These are phyloP conservation scores for Gymnopus androsaceus DNA, from an alignment of 1,284 basidiomycete species.

Conservation along the genomic window DNA sequence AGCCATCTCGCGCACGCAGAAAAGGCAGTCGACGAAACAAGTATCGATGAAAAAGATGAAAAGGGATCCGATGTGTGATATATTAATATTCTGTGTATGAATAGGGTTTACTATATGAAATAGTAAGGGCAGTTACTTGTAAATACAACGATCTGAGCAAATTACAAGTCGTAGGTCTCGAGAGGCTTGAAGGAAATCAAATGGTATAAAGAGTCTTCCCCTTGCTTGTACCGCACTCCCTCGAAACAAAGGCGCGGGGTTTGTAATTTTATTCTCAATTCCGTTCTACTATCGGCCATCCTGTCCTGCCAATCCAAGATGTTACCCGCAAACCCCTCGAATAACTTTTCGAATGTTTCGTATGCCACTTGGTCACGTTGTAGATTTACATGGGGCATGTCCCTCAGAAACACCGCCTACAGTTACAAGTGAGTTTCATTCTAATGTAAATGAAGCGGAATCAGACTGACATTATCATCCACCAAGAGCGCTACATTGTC, in stretches of 20 bases:
- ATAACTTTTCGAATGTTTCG: slow-evolving; percentile 36
- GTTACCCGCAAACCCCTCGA: slow-evolving; percentile 49
- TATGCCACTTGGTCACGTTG: slow-evolving; percentile 39
- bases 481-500: slow-evolving; percentile 44
- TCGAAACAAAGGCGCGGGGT: slow-evolving; percentile 22
- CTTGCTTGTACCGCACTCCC: slow-evolving; percentile 14
- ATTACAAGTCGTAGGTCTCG: background rate
- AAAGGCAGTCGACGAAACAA: slow-evolving; percentile 3
- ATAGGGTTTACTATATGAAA: too few relatives aligned
- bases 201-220: slow-evolving; percentile 1
- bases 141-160: background rate
- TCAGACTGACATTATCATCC: slow-evolving; percentile 36
- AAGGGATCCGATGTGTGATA: background rate
- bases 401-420: slow-evolving; percentile 47
- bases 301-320: slow-evolving; percentile 25
- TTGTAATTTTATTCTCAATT: slow-evolving; percentile 15
- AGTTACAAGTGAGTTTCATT: slow-evolving; percentile 3
- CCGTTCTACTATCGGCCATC: background rate
- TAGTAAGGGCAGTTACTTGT: too few relatives aligned
- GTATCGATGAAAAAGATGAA: slow-evolving; percentile 11
- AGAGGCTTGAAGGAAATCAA: background rate
- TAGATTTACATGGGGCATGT: slow-evolving; percentile 44
- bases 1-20: slow-evolving; percentile 6
- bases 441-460: slow-evolving; percentile 27
- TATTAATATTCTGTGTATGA: background rate